A percentile compares a stretch with the other conserved stretches of the same genome.
These are phyloP conservation scores for Biscogniauxia mediterranea DNA, from an alignment of 2,329 filamentous ascomycete genomes.

Conservation along the genomic window DNA sequence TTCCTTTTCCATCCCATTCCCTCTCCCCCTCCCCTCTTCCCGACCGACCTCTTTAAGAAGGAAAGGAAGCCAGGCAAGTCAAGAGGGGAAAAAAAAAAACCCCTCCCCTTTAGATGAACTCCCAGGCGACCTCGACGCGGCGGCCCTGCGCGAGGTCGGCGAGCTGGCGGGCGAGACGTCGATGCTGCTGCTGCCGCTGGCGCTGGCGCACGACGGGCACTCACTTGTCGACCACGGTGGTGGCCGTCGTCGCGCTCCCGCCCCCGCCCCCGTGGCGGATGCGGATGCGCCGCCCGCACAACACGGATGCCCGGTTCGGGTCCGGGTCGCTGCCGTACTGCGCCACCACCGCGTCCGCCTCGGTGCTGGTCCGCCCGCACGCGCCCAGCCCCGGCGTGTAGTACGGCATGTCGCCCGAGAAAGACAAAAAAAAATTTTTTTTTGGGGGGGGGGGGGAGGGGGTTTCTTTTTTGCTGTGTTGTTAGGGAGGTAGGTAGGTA, in stretches of 20 bases:
- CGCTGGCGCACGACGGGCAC: slow-evolving; percentile 23
- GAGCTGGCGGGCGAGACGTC: slow-evolving; percentile 22
- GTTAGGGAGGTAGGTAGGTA: too few species aligned
- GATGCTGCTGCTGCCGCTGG: slow-evolving; percentile 20
- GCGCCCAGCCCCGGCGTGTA: slow-evolving; percentile 21
- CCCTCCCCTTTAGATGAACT: slow-evolving; percentile 1
- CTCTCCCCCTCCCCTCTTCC: too few species aligned
- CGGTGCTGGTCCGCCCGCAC: slow-evolving; percentile 17
- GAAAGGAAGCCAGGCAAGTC: too few species aligned
- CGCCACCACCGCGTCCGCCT: slow-evolving; percentile 15
- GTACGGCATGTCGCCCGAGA: slow-evolving; percentile 23
- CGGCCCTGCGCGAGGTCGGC: slow-evolving; percentile 15
- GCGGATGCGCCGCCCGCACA: slow-evolving; percentile 24
- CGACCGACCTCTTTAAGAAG: too few species aligned
- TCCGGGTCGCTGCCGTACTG: slow-evolving; percentile 26
- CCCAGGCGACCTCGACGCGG: slow-evolving; percentile 21
- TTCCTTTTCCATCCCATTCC: too few species aligned
- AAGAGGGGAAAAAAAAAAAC: too few species aligned
- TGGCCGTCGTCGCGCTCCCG: slow-evolving; percentile 18
- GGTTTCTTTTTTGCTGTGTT: too few species aligned
- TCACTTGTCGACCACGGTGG: slow-evolving; percentile 22
- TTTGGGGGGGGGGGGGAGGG: not conserved
- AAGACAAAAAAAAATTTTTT: slow-evolving; percentile 14
- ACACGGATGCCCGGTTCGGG: slow-evolving; percentile 21
- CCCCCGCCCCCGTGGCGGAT: slow-evolving; percentile 20